A percentile compares a stretch with the other conserved stretches of the same genome.
Conservation (phyloP, 2,329 filamentous ascomycete species). For the Aspergillus bombycis region DNA sequence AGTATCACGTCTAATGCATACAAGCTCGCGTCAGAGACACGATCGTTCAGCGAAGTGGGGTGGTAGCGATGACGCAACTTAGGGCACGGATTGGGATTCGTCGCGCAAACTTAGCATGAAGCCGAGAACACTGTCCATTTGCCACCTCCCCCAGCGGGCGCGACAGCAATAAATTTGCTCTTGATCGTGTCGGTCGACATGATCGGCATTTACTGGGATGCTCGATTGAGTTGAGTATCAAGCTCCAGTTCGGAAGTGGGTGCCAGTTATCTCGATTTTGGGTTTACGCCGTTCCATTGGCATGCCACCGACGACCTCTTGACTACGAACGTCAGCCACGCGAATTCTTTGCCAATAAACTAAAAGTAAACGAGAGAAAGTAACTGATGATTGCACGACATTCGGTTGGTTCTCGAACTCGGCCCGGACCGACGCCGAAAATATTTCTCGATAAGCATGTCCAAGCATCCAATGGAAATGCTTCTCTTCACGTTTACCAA, state of each 20-base stretch:
- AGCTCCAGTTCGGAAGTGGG: too few species aligned
- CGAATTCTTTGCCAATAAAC: neutral
- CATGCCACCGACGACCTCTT: neutral
- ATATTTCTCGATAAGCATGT: neutral
- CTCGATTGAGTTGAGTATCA: neutral
- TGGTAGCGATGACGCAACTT: neutral
- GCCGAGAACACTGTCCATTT: neutral
- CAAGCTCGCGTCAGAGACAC: neutral
- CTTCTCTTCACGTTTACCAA: neutral
- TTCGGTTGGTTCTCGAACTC: neutral
- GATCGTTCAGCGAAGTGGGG: neutral
- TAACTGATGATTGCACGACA: neutral
- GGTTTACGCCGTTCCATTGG: neutral
- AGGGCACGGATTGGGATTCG: neutral
- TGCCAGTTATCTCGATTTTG: neutral
- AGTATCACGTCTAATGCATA: neutral
- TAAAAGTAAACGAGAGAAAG: neutral
- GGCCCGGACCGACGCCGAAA: neutral
- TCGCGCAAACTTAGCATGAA: neutral
- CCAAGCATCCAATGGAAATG: neutral
- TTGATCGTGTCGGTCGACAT: neutral
- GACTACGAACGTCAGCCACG: neutral
- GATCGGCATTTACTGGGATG: neutral
- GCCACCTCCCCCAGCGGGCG: too few species aligned
- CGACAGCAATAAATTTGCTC: neutral